phyloP scores from a whole-genome alignment of 2,329 filamentous ascomycete species.

The Aspergillus sp. region DNA sequence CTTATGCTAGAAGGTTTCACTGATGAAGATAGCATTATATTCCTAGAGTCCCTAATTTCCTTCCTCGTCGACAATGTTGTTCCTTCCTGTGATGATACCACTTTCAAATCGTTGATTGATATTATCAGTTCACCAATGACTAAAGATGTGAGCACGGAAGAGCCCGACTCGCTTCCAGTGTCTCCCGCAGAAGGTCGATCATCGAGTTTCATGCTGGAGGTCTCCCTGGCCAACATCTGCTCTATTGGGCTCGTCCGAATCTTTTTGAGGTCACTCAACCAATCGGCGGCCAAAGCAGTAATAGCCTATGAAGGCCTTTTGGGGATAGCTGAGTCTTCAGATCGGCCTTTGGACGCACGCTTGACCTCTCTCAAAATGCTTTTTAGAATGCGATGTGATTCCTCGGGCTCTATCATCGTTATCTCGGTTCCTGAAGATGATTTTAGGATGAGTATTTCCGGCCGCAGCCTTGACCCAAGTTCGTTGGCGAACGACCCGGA shows the following conservation, averaged over 20 bases:
- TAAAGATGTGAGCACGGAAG: conserved; percentile 30
- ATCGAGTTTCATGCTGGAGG: conserved; percentile 29
- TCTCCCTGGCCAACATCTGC: conserved; percentile 60
- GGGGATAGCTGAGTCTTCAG: conserved; percentile 59
- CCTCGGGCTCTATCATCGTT: conserved; percentile 72
- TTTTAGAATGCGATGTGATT: conserved; percentile 81
- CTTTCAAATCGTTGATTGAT: conserved; percentile 34
- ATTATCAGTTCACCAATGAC: conserved; percentile 38
- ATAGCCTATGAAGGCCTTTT: conserved; percentile 64
- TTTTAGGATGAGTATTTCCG: conserved; percentile 69
- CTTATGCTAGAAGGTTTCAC: conserved; percentile 35
- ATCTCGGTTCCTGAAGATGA: conserved; percentile 69
- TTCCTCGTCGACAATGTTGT: conserved; percentile 38
- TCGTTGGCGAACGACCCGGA: conserved; percentile 45
- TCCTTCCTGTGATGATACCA: conserved; percentile 27
- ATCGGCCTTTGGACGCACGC: conserved; percentile 67
- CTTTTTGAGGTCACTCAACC: conserved; percentile 71
- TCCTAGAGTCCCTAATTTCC: conserved; percentile 40
- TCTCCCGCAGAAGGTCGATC: conserved; percentile 32
- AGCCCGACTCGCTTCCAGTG: conserved; percentile 40
- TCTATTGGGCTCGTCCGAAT: conserved; percentile 70
- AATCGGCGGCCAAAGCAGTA: conserved; percentile 63
- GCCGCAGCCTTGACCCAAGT: conserved; percentile 59
- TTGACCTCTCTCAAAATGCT: conserved; percentile 74
- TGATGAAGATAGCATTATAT: conserved; percentile 38